These are phyloP conservation scores for Aristolochia contorta DNA, from an alignment of 164 flowering plant genomes.

Conservation along the genomic window DNA sequence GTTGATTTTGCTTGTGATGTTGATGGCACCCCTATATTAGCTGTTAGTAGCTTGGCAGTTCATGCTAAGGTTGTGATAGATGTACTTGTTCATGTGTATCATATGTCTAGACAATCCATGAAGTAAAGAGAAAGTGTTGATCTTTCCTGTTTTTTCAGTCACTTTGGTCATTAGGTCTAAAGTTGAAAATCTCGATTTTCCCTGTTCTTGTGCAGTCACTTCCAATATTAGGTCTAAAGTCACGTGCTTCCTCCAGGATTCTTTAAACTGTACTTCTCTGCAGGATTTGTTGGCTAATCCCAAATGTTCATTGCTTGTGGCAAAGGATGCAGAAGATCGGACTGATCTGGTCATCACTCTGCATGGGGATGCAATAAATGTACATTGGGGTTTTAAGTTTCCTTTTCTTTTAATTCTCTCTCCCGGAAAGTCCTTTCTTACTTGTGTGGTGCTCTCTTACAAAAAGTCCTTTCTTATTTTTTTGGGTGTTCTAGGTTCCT, in stretches of 20 bases:
- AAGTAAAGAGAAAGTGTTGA: too few relatives aligned
- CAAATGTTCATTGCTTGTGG: conserved; percentile 77
- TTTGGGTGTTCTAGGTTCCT: conserved; percentile 39
- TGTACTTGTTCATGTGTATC: too few relatives aligned
- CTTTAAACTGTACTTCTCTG: conserved; percentile 1
- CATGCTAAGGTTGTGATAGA: conserved; percentile 56
- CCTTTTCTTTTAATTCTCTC: neutral
- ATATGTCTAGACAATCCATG: too few relatives aligned
- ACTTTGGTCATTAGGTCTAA: neutral
- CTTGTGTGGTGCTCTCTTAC: conserved; percentile 1
- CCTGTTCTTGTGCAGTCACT: too few relatives aligned
- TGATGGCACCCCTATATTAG: conserved; percentile 79
- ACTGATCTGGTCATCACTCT: conserved; percentile 64
- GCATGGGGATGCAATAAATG: conserved; percentile 75
- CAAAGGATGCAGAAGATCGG: conserved; percentile 85
- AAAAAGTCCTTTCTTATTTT: neutral
- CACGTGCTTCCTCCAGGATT: neutral
- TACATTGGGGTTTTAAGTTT: conserved; percentile 21
- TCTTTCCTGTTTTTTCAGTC: too few relatives aligned
- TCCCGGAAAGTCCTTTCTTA: neutral
- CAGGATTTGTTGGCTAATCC: conserved; percentile 74
- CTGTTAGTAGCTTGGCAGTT: conserved; percentile 71
- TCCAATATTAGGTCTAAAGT: neutral
- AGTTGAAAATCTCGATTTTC: too few relatives aligned
- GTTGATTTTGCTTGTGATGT: conserved; percentile 91